These are phyloP conservation scores for Prunus yedoensis DNA, from an alignment of 331 rosid species.

Conservation along the genomic window DNA sequence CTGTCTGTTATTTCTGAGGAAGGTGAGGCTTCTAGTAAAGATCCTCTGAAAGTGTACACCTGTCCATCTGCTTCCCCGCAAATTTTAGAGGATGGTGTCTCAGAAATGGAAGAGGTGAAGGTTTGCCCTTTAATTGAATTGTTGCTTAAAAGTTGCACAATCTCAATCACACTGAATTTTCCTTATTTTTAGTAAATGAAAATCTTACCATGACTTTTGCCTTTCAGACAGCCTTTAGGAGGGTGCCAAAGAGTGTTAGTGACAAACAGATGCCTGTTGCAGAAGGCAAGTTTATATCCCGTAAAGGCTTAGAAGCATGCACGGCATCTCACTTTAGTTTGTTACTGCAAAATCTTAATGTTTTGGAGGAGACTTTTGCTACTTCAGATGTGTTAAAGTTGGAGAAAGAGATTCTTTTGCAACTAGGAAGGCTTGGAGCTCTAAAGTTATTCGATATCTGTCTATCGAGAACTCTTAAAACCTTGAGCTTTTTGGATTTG, in stretches of 20 bases:
- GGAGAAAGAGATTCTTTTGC: constrained; percentile 62
- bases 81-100: constrained; percentile 36
- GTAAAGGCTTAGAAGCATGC: constrained; percentile 29
- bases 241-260: constrained; percentile 30
- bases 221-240: constrained; percentile 45
- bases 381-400: constrained; percentile 57
- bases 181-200: neutral
- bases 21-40: constrained; percentile 47
- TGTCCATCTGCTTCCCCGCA: constrained; percentile 47
- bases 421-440: constrained; percentile 77
- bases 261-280: constrained; percentile 31
- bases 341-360: constrained; percentile 70
- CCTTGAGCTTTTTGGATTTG: constrained; percentile 33
- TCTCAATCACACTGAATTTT: constrained; percentile 2
- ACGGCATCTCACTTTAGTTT: constrained; percentile 50
- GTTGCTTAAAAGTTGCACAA: neutral
- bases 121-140: constrained; percentile 27
- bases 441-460: constrained; percentile 57
- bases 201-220: constrained; percentile 26
- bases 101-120: constrained; percentile 55
- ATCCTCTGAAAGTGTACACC: constrained; percentile 46
- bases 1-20: constrained; percentile 55
- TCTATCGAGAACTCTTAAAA: constrained; percentile 50
- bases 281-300: constrained; percentile 24
- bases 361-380: constrained; percentile 69